A percentile compares a stretch with the other conserved stretches of the same genome.
These are phyloP conservation scores for Chenopodium suecicum DNA, from an alignment of 148 eudicot genomes.

Conservation along the genomic window DNA sequence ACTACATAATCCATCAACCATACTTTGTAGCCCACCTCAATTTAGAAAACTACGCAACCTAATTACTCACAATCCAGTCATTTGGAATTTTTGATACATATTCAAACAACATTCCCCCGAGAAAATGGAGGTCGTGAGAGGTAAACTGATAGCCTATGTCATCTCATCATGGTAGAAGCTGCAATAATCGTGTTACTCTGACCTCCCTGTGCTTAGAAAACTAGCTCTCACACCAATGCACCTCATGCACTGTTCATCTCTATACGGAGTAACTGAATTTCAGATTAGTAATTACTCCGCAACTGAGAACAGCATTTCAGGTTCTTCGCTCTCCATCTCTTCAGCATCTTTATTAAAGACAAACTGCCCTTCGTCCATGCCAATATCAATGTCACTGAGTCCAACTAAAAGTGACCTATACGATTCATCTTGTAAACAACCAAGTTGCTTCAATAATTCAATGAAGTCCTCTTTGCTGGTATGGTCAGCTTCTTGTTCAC, in stretches of 20 bases:
- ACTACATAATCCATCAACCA: conserved; percentile 7
- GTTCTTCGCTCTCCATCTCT: conserved; percentile 35
- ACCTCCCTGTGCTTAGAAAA: neutral
- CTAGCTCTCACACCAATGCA: neutral
- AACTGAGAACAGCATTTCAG: conserved; percentile 35
- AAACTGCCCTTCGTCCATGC: conserved; percentile 13
- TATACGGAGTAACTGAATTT: no score
- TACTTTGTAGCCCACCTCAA: neutral
- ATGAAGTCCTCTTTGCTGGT: conserved; percentile 52
- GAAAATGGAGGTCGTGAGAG: neutral
- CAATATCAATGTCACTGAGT: conserved; percentile 5
- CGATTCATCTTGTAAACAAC: conserved; percentile 54
- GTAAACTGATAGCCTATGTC: neutral
- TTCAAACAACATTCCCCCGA: neutral
- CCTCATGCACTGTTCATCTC: neutral
- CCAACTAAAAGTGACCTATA: conserved; percentile 40
- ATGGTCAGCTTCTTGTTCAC: conserved; percentile 47
- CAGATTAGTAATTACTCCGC: neutral
- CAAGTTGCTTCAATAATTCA: conserved; percentile 50
- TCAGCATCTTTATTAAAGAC: conserved; percentile 27
- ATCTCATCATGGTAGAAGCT: neutral
- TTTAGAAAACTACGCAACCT: neutral
- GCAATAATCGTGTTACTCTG: neutral
- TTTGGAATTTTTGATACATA: neutral
- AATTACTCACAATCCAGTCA: neutral